These are phyloP conservation scores for Penicillium tannophilum DNA, from an alignment of 495 filamentous ascomycete genomes.

Conservation along the genomic window DNA sequence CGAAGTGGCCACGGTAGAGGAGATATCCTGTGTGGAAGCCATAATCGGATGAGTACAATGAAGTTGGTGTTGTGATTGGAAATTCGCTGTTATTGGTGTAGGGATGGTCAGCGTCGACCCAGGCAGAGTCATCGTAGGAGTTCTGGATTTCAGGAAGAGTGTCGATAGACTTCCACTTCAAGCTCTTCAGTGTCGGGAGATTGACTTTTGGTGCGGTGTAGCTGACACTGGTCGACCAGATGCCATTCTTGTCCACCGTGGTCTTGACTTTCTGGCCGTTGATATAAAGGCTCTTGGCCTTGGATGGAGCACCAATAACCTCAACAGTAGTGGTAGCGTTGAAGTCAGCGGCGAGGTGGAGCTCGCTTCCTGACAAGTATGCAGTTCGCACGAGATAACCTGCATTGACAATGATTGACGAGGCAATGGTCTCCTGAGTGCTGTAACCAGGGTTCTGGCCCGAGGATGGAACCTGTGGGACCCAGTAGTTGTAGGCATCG, in stretches of 20 bases:
- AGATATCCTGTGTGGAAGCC: slow-evolving; percentile 71
- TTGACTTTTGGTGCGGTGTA: slow-evolving; percentile 55
- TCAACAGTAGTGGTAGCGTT: slow-evolving; percentile 69
- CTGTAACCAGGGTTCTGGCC: slow-evolving; percentile 39
- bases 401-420: slow-evolving; percentile 66
- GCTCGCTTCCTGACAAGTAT: slow-evolving; percentile 46
- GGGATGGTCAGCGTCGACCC: slow-evolving; percentile 57
- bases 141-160: slow-evolving; percentile 67
- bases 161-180: slow-evolving; percentile 73
- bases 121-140: slow-evolving; percentile 67
- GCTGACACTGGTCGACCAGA: slow-evolving; percentile 53
- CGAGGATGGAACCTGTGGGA: slow-evolving; percentile 51
- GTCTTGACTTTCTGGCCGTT: slow-evolving; percentile 53
- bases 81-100: slow-evolving; percentile 60
- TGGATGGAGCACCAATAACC: slow-evolving; percentile 59
- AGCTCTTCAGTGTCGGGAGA: slow-evolving; percentile 55
- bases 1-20: slow-evolving; percentile 73
- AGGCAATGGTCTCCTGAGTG: slow-evolving; percentile 41
- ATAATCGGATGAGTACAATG: slow-evolving; percentile 72
- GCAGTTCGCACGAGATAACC: slow-evolving; percentile 75
- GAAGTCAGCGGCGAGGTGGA: slow-evolving; percentile 69
- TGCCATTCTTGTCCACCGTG: slow-evolving; percentile 50
- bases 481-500: slow-evolving; percentile 77
- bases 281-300: slow-evolving; percentile 56
- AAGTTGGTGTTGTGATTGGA: slow-evolving; percentile 60